Evolutionary conservation across 2,329 filamentous ascomycete genomes (phyloP).

Genomic region (Aureobasidium sp.): DNA sequence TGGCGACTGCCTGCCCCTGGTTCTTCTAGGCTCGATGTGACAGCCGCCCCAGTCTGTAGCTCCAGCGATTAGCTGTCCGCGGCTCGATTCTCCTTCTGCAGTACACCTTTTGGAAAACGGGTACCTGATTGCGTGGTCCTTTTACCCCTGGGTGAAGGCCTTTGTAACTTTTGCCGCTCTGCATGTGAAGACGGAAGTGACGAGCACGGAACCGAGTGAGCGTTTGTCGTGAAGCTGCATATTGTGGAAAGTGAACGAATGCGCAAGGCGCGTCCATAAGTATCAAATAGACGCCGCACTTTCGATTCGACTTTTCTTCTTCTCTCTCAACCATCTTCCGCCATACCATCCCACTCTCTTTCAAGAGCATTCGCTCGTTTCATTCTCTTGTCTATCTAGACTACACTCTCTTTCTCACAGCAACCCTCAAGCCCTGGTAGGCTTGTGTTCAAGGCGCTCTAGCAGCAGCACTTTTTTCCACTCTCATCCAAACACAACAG

Average conservation of each 20-base stretch:
- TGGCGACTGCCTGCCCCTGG: slow-evolving; percentile 7
- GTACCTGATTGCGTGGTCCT: slow-evolving; percentile 13
- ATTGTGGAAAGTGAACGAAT: slow-evolving; percentile 3
- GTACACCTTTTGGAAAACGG: not conserved
- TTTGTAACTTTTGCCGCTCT: slow-evolving; percentile 9
- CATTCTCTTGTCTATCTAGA: slow-evolving; percentile 31
- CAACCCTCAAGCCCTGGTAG: slow-evolving; percentile 36
- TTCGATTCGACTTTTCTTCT: not conserved
- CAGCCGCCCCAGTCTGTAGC: slow-evolving; percentile 5
- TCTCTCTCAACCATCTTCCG: slow-evolving; percentile 9
- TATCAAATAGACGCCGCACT: slow-evolving; percentile 7
- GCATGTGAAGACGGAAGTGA: slow-evolving; percentile 13
- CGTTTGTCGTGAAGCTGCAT: slow-evolving; percentile 5
- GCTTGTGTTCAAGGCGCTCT: slow-evolving; percentile 33
- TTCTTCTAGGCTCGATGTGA: slow-evolving; percentile 12
- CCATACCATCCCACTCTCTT: slow-evolving; percentile 24
- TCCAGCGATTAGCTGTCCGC: slow-evolving; percentile 1
- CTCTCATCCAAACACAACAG: slow-evolving; percentile 1
- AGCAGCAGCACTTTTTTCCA: slow-evolving; percentile 29
- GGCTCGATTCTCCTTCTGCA: slow-evolving; percentile 6
- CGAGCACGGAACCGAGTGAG: not conserved
- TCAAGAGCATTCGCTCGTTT: slow-evolving; percentile 38
- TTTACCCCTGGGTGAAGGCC: not conserved
- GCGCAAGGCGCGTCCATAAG: not conserved
- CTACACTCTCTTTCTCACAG: slow-evolving; percentile 30